Evolutionary conservation across 2,329 filamentous ascomycete species (phyloP), one percentile per base, ranked within the genome.

Genomic region (Xylariaceae sp.): DNA sequence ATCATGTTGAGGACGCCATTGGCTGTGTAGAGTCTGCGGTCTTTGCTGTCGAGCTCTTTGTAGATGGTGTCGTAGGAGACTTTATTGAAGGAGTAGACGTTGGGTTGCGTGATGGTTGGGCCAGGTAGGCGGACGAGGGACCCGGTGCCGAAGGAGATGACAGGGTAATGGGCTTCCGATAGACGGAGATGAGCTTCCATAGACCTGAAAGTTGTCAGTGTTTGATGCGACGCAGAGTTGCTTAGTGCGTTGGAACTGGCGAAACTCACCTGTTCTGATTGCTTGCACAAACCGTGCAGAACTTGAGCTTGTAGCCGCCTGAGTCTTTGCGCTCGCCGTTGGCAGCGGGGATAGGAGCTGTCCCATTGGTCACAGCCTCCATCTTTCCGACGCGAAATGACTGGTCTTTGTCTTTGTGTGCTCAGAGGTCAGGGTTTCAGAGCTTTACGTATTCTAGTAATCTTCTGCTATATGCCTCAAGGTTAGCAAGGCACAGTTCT

Each of bases 151-250:
- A 97, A 99, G 16, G 93, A 97, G 63, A 97, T 95, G 61, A 96
- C 93, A n/a, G 94, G 94, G 66, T 94, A 97, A 45, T 86, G 75
- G 44, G 90, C 89, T 54, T 88, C 82, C 5, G 94, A 90, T 33
- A 99, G 86, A 57, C 90, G 89, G 28, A 97, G 83, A 71, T 99
- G 94, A n/a, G 93, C 93, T 79, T 97, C 94, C 94, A 99, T 97
- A n/a, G 90, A 90, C 71, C 87, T 89, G 48, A 45, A 28, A 14
- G 14, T 40, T 45, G 47, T 67, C 41, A 63, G 58, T 43, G 45
- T 16, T 31, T 33, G 16, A 39, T 31, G n/a, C n/a, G 38, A 10
- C 16, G 11, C 33, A 41, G 19, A 31, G 10, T 10, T n/a, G 17
- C 28, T 9, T 5, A 40, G 6, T 11, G 33, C 17, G 33, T 31